Percentiles rank a stretch among this genome's conserved stretches.
Conservation (phyloP, 768 basidiomycete genomes). For the Wakefieldia striispora region DNA sequence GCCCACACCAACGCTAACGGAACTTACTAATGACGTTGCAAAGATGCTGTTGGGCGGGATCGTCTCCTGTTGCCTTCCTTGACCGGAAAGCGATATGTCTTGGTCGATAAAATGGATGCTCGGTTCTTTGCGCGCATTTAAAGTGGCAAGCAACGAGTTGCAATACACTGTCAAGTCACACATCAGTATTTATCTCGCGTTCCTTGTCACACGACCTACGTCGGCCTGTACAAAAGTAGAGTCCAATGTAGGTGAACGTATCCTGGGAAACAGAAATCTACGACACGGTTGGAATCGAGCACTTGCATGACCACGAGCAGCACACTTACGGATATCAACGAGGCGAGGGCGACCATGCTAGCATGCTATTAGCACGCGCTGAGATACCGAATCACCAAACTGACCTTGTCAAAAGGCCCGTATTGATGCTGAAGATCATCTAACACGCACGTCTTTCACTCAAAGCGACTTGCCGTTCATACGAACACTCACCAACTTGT, state of each 20-base stretch:
- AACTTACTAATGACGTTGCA: slow-evolving; percentile 7
- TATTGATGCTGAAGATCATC: slow-evolving; percentile 56
- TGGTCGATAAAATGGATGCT: too few relatives aligned
- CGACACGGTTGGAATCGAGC: neutral
- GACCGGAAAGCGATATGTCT: slow-evolving; percentile 14
- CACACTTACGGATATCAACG: slow-evolving; percentile 46
- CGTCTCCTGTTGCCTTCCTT: slow-evolving; percentile 1
- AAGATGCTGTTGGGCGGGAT: neutral
- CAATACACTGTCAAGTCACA: slow-evolving; percentile 45
- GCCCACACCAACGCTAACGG: too few relatives aligned
- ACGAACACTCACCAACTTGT: slow-evolving; percentile 33
- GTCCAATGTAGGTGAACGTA: slow-evolving; percentile 56
- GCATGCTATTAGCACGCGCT: neutral
- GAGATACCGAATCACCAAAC: neutral
- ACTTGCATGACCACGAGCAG: neutral
- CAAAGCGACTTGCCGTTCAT: neutral
- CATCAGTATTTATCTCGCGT: neutral
- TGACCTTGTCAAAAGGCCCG: slow-evolving; percentile 33
- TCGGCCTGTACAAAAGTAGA: slow-evolving; percentile 59
- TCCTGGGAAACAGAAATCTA: slow-evolving; percentile 49
- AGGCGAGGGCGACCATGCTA: slow-evolving; percentile 52
- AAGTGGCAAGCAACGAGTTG: slow-evolving; percentile 58
- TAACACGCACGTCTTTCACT: neutral
- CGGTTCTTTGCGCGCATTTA: too few relatives aligned
- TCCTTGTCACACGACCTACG: slow-evolving; percentile 36